phyloP scores from a whole-genome alignment of 371 early-diverging fungal species.

The Rhizopus stolonifer region DNA sequence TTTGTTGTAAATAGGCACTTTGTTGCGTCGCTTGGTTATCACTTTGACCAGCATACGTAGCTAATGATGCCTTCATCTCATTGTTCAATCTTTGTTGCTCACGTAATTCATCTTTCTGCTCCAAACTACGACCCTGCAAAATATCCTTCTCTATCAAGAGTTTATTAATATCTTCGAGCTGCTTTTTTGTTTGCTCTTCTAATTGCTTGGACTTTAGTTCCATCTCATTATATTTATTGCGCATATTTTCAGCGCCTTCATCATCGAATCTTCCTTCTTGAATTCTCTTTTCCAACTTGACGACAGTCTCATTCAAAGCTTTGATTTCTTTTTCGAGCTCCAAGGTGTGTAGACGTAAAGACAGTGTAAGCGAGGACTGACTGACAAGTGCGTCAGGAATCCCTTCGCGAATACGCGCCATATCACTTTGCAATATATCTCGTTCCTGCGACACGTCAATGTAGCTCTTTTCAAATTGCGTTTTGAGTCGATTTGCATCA shows the following conservation, averaged over 20 bases:
- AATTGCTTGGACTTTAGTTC: constrained; percentile 50
- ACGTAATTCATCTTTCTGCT: constrained; percentile 53
- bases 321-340: constrained; percentile 51
- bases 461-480: constrained; percentile 75
- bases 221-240: constrained; percentile 27
- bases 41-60: constrained; percentile 65
- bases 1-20: constrained; percentile 53
- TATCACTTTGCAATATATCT: constrained; percentile 71
- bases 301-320: constrained; percentile 27
- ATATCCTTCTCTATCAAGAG: constrained; percentile 66
- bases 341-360: constrained; percentile 40
- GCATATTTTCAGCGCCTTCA: constrained; percentile 36
- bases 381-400: constrained; percentile 47
- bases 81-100: constrained; percentile 60
- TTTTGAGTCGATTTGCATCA: constrained; percentile 69
- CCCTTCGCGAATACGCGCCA: constrained; percentile 61
- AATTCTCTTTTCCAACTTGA: constrained; percentile 29
- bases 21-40: constrained; percentile 63
- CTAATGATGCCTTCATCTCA: constrained; percentile 67
- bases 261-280: constrained; percentile 42
- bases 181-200: constrained; percentile 61
- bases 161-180: constrained; percentile 65
- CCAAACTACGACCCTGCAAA: constrained; percentile 56
- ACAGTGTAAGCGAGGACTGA: constrained; percentile 33
- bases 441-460: constrained; percentile 67